Base-by-base conservation (phyloP, 768 basidiomycete species). In the Xanthoconium stramineum region DNA sequence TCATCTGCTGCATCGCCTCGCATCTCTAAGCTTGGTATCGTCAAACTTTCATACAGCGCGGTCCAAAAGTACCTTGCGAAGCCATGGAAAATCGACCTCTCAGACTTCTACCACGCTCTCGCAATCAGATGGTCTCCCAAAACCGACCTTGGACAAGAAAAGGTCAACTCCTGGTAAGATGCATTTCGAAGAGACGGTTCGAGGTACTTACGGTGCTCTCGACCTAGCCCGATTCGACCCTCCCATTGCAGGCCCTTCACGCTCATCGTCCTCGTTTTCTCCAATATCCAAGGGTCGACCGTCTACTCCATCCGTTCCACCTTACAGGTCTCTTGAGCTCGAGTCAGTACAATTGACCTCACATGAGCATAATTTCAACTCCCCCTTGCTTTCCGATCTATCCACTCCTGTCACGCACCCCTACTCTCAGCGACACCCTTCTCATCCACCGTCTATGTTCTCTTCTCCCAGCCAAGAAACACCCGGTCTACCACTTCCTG, bases 331-430 rank as follows among this genome's bases (percentile, higher is more conserved):
- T n/a, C 19, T 48, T 20, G 55, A 59, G 29, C 39, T 50, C 10
- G 62, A 57, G n/a, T 10, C 42, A n/a, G 40, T 45, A 20, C 57
- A 46, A 32, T 52, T 40, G 15, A 47, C 39, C 20, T 12, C 50
- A 14, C 45, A 54, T 36, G 39, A 39, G 33, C 43, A 54, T 8
- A 30, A 45, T 37, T 55, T 50, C n/a, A 29, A 50, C 47, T 36
- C 24, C 28, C 24, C 56, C 29, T 47, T 47, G 7, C 61, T 24
- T 52, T 61, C 50, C 47, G 64, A 64, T 39, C 58, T 59, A 45
- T 49, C 56, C 1, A 57, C 51, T 13, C 62, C 57, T 33, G 62
- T 69, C 56, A 67, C 65, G 6, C 64, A 67, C 45, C 60, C 61
- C 11, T 56, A 56, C 44, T 48, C 50, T 44, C 62, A 58, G 51